Evolutionary conservation across 345 rosid genomes (phyloP), one percentile per base, ranked within the genome.

Genomic region (Psidium friedrichsthalianum): DNA sequence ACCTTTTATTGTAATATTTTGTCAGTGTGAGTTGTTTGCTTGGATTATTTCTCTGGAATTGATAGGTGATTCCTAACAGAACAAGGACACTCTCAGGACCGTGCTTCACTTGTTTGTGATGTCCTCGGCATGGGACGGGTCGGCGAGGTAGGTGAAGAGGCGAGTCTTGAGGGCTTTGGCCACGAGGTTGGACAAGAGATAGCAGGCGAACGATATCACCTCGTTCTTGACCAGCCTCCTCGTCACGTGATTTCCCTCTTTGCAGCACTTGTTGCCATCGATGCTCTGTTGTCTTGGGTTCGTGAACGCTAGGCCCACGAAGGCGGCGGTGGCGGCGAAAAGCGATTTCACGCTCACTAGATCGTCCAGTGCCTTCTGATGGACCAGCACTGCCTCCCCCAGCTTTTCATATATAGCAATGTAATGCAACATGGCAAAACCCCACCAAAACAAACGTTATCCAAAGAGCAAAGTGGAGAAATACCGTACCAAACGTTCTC

Each of bases 121-220:
- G 36, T 36, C 36, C 36, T 36, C 36, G 36, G 36, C 36, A 36
- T 36, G 36, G 36, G 36, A 29, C 69, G 2, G 52, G 11, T 3
- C 13, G 42, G 32, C 47, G 47, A 6, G 20, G 51, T 83, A 86
- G 52, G 87, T 51, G 51, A 36, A 82, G 82, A 91, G 64, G 27
- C 82, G 86, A 56, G 86, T 84, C 84, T 88, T 90, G 40, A 90
- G 86, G 16, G 89, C 84, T 78, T 90, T 90, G 55, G 93, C 93
- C 14, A 85, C 88, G 32, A 89, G 91, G 80, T 86, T 88, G 2
- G 93, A 89, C 5, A 89, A 21, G 55, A 90, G 91, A 88, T 86
- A 91, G 86, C 56, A 85, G 12, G 87, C 84, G 82, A 89, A 91
- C 3, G 93, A 85, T 9, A 87, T 83, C 11, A 89, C 91, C 49